Base-by-base conservation (phyloP, 371 early-diverging fungal species). In the Globomyces sp. region DNA sequence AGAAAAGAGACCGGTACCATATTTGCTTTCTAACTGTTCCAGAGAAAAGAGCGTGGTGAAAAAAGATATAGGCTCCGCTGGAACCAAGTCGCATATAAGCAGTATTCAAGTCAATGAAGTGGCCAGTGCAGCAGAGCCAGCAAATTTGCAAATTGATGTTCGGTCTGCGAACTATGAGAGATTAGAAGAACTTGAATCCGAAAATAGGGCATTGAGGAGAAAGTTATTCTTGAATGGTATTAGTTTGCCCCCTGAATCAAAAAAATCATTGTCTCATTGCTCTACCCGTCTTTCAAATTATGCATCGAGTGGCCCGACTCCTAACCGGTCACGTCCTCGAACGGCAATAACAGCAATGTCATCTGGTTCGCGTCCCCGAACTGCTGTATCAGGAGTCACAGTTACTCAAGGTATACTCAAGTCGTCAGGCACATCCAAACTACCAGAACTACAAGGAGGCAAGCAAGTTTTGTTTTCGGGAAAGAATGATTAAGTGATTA, bases 211-310 rank as follows among this genome's bases (percentile, higher is more conserved):
- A 10, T 58, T 68, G 34, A 44, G 68, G 9, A 34, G 68, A 42
- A 68, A 68, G 45, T 47, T 68, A n/a, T 68, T 68, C 46, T 57
- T 68, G 46, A 68, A 68, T 43, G 68, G 68, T 36, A 68, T 68
- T 46, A 34, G 1, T 13, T 53, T 68, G 1, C 68, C 68, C 1
- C 48, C 44, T 1, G 68, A 68, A 49, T 41, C 42, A 11, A 63
- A 37, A 24, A 63, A 43, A 42, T 48, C 63, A 1, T 36, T 37
- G 10, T 43, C 63, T 8, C 55, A 55, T 39, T 55, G 40, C 13
- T 55, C 55, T 55, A 55, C 55, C 34, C 36, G 40, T 6, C 55
- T 40, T 6, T 11, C 55, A 9, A 40, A 40, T 4, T 39, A 40
- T 8, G 40, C 36, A 4, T 39, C 40, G 8, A 40, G 55, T 9